Evolutionary conservation across 345 rosid species (phyloP), one percentile per base, ranked within the genome.

Genomic region (Hypericum androsaemum): DNA sequence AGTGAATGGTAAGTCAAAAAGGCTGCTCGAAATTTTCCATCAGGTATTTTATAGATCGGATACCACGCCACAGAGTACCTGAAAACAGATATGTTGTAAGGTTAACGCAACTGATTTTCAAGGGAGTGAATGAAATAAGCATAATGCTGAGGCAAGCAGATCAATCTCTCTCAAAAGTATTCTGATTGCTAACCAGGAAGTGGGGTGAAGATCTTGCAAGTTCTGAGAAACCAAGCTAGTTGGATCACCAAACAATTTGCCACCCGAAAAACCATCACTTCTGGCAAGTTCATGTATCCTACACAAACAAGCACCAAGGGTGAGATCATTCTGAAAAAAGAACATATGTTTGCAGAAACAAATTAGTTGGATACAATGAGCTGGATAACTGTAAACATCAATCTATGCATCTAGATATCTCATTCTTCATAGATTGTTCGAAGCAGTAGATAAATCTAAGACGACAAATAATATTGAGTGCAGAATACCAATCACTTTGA

Each of bases 11-110:
- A 80, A 12, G 81, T 80, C 64, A 80, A 68, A 67, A 80, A 80
- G 8, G 81, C 81, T 43, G 85, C 77, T 45, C 76, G 82, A 7
- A 80, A 70, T 53, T 58, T 74, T 40, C 82, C 80, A 56, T 76
- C 78, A 14, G 85, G 85, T 57, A 80, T 80, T 71, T 73, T 66
- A 57, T 80, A 80, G 41, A 80, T 80, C 10, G 85, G 85, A 61
- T 80, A 80, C 85, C 85, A 80, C 2, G 85, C 82, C 14, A 80
- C 85, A 7, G 85, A 64, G 54, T 74, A 80, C 85, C 85, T 80
- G 71, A 60, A 74, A 69, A 22, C 10, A 52, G 35, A 65, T 43
- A 39, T 12, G 10, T 45, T 11, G 7, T 38, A 9, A 22, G 36
- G 50, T 53, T 39, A 41, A 14, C 12, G 10, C 10, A 43, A 28